Conservation (phyloP, 2,329 filamentous ascomycete genomes). For the Stachybotrys chartarum region DNA sequence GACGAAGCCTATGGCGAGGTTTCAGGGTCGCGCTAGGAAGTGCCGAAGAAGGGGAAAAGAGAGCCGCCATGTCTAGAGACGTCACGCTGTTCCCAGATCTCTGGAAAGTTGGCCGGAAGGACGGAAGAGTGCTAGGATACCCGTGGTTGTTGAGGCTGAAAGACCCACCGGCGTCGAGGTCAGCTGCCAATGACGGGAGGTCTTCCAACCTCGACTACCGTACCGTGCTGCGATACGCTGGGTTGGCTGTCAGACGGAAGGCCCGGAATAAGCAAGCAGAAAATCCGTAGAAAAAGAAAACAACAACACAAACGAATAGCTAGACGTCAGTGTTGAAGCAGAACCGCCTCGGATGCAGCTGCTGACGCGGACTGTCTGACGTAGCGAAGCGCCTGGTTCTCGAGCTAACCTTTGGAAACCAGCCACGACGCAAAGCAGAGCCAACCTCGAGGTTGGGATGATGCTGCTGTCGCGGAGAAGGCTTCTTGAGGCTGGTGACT, state of each 20-base stretch:
- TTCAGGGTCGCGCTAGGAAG: background rate
- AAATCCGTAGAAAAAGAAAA: background rate
- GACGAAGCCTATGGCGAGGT: background rate
- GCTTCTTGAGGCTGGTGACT: background rate
- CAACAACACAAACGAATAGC: background rate
- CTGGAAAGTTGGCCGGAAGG: background rate
- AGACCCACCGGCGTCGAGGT: background rate
- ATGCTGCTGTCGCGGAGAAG: background rate
- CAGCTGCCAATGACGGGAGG: background rate
- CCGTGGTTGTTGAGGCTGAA: background rate
- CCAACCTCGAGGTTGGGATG: background rate
- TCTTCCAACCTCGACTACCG: too few species aligned
- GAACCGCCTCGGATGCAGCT: too few species aligned
- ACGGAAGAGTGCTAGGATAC: background rate
- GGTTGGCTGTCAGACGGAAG: background rate
- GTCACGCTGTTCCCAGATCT: background rate
- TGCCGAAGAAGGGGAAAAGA: background rate
- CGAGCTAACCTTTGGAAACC: background rate
- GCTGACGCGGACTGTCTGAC: background rate
- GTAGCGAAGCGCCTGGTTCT: background rate
- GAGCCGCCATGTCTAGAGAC: background rate
- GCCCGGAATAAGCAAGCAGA: too few species aligned
- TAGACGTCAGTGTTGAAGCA: too few species aligned
- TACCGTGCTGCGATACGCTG: background rate
- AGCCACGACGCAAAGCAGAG: background rate